Percentiles rank a stretch among this genome's conserved stretches.
phyloP scores from a whole-genome alignment of 208 protist species.

The Crithidia acanthocephali region DNA sequence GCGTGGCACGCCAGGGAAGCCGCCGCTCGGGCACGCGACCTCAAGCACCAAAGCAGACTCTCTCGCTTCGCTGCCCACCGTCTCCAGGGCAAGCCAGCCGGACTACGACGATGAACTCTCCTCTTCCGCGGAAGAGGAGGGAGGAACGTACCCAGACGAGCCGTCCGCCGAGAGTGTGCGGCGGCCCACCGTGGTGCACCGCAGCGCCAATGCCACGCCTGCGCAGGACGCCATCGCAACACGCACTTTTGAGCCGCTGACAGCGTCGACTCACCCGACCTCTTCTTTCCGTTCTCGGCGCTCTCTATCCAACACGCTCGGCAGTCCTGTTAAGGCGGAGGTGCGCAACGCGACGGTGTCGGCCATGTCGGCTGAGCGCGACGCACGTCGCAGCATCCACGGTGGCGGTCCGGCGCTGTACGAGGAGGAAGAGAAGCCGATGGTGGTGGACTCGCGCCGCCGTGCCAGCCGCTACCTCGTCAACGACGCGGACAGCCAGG shows the following conservation, averaged over 20 bases:
- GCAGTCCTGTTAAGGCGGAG: not conserved
- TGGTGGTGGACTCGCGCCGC: not conserved
- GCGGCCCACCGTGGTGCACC: not conserved
- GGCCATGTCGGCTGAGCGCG: not conserved
- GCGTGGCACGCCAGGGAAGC: not conserved
- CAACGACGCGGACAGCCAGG: conserved; percentile 6
- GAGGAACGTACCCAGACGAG: not conserved
- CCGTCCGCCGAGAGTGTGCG: not conserved
- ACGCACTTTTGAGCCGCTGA: not conserved
- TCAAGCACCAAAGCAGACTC: not conserved
- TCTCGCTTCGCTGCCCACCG: not conserved
- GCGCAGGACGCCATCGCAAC: not conserved
- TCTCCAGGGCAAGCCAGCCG: not conserved
- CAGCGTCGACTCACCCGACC: not conserved
- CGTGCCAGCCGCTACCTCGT: conserved; percentile 4
- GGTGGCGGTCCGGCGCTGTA: not conserved
- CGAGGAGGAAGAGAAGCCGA: conserved; percentile 1
- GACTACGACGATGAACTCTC: not conserved
- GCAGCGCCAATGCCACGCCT: not conserved
- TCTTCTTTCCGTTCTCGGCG: not conserved
- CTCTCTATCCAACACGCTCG: not conserved
- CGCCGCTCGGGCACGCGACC: not conserved
- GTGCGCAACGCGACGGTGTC: not conserved
- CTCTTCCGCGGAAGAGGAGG: not conserved
- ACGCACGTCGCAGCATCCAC: conserved; percentile 9